These are phyloP conservation scores for Cryptococcus depauperatus DNA, from an alignment of 1,284 basidiomycete genomes.

Conservation along the genomic window DNA sequence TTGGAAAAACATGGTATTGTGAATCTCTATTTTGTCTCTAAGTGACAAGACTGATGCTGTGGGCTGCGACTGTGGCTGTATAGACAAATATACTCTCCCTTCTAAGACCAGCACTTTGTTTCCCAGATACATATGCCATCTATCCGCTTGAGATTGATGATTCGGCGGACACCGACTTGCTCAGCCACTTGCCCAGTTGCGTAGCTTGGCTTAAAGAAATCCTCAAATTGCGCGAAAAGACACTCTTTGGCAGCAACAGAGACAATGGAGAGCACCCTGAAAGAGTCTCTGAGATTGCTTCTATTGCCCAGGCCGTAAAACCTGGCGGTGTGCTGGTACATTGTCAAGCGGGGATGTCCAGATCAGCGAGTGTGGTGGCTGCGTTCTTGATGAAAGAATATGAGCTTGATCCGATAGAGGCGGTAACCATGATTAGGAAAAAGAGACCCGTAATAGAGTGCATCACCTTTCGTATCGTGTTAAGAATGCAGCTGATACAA, in stretches of 20 bases:
- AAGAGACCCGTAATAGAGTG: constrained; percentile 62
- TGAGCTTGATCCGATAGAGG: constrained; percentile 57
- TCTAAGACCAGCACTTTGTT: constrained; percentile 32
- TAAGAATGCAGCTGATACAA: constrained; percentile 31
- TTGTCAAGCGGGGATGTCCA: constrained; percentile 76
- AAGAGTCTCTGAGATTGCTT: constrained; percentile 7
- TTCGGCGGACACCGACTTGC: constrained; percentile 53
- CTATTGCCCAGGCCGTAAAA: constrained; percentile 46
- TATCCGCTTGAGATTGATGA: constrained; percentile 44
- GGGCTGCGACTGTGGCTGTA: background rate
- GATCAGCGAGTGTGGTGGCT: constrained; percentile 69
- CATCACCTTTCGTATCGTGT: too few species aligned
- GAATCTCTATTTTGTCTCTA: constrained; percentile 14
- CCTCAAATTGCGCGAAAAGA: constrained; percentile 41
- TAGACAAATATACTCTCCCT: constrained; percentile 41
- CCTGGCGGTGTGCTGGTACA: constrained; percentile 71
- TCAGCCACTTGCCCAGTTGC: constrained; percentile 64
- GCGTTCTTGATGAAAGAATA: constrained; percentile 74
- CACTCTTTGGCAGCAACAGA: constrained; percentile 1
- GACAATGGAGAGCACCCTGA: background rate
- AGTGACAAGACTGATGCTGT: background rate
- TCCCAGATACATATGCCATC: constrained; percentile 26
- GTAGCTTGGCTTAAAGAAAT: constrained; percentile 73
- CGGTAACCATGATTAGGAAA: constrained; percentile 59
- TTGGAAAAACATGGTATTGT: constrained; percentile 37